phyloP scores from a whole-genome alignment of 768 basidiomycete species.

The Pisolithus marmoratus region DNA sequence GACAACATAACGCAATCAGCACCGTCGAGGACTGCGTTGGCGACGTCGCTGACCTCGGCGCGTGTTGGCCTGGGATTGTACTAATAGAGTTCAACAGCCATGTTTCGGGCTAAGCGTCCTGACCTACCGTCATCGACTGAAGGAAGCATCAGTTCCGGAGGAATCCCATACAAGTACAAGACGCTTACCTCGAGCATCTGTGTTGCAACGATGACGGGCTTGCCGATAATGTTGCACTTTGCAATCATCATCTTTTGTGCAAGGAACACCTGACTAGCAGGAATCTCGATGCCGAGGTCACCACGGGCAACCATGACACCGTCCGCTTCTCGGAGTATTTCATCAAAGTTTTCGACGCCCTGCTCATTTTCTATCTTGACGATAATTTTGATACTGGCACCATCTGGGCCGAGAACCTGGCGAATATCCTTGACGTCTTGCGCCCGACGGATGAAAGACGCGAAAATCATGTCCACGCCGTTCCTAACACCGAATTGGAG shows the following conservation, averaged over 20 bases:
- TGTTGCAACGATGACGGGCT: constrained; percentile 97
- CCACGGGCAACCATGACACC: constrained; percentile 99
- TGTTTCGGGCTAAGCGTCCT: not conserved
- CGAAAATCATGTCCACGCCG: constrained; percentile 98
- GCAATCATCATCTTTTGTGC: constrained; percentile 99
- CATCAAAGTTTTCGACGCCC: constrained; percentile 98
- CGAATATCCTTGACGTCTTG: constrained; percentile 94
- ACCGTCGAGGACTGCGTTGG: constrained; percentile 98
- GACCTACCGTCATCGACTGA: constrained; percentile 89
- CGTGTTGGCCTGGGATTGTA: constrained; percentile 99
- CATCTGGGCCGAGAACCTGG: constrained; percentile 88
- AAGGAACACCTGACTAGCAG: constrained; percentile 97
- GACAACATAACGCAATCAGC: constrained; percentile 99
- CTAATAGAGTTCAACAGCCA: constrained; percentile 33
- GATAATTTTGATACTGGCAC: constrained; percentile 96
- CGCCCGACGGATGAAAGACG: constrained; percentile 95
- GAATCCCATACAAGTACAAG: not conserved
- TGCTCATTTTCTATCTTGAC: constrained; percentile 99
- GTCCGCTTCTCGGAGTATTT: constrained; percentile 90
- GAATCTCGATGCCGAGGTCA: constrained; percentile 98
- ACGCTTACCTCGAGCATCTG: constrained; percentile 91
- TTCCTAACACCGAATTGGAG: constrained; percentile 94
- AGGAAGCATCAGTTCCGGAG: constrained; percentile 7
- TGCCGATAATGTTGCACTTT: constrained; percentile 96
- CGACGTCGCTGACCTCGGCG: constrained; percentile 98